phyloP scores from a whole-genome alignment of 2,329 filamentous ascomycete species.

The Botrytis medusae region DNA sequence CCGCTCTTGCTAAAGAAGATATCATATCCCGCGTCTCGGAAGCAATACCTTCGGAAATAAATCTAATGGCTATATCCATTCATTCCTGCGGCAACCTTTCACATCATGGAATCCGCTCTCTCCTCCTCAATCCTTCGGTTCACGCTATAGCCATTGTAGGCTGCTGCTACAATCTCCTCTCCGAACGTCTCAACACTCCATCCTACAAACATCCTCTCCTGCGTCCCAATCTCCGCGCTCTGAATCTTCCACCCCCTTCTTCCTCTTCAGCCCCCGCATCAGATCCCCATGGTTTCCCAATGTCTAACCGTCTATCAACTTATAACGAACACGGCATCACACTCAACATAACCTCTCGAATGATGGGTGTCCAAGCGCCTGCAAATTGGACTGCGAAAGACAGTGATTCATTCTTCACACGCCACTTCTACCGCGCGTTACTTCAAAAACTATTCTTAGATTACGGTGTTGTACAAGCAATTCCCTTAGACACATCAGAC shows the following conservation, averaged over 20 bases:
- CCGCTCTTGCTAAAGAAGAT: background rate
- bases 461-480: constrained; percentile 61
- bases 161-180: constrained; percentile 96
- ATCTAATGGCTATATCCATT: constrained; percentile 86
- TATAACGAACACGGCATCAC: constrained; percentile 64
- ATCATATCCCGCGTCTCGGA: constrained; percentile 1
- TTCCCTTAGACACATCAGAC: background rate
- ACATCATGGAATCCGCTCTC: constrained; percentile 85
- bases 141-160: constrained; percentile 92
- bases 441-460: constrained; percentile 93
- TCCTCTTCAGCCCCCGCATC: constrained; percentile 60
- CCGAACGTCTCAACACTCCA: constrained; percentile 82
- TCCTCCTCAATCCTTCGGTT: constrained; percentile 80
- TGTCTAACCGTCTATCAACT: constrained; percentile 69
- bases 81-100: constrained; percentile 98
- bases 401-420: constrained; percentile 83
- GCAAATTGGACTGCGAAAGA: constrained; percentile 84
- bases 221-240: constrained; percentile 64
- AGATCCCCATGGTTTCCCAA: constrained; percentile 87
- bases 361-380: constrained; percentile 97
- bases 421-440: constrained; percentile 89
- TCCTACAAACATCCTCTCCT: constrained; percentile 81
- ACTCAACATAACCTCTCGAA: constrained; percentile 92
- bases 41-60: constrained; percentile 27
- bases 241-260: constrained; percentile 63